These are phyloP conservation scores for Obelidium mucronatum DNA, from an alignment of 192 early-diverging fungal species.

Conservation along the genomic window DNA sequence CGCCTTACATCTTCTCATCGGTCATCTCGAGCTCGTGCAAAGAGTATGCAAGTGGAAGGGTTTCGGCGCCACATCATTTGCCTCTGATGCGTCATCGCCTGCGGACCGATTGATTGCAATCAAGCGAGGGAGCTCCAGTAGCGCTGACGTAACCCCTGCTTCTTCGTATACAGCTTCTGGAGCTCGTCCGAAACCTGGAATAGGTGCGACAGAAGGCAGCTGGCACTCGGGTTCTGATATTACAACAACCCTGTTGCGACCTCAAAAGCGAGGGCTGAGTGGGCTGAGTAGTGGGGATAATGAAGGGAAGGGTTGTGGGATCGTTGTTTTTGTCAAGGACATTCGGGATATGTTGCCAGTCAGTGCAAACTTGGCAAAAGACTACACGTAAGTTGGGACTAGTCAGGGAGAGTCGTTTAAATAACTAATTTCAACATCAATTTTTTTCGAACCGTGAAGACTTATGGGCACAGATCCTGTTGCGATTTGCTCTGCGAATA, in stretches of 20 bases:
- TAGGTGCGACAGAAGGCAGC: not conserved
- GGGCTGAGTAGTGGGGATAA: not conserved
- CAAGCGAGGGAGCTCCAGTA: not conserved
- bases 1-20: not conserved
- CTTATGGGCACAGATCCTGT: slow-evolving; percentile 21
- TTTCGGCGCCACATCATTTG: not conserved
- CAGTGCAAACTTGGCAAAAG: slow-evolving; percentile 17
- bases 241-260: not conserved
- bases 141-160: not conserved
- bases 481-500: slow-evolving; percentile 23
- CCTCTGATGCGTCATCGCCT: not conserved
- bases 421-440: too few species aligned
- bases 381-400: slow-evolving; percentile 15
- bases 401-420: not conserved
- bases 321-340: slow-evolving; percentile 24
- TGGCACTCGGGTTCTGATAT: not conserved
- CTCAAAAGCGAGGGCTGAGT: not conserved
- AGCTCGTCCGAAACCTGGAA: not conserved
- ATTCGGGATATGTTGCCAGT: slow-evolving; percentile 22
- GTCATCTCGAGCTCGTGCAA: not conserved
- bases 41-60: not conserved
- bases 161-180: slow-evolving; percentile 16
- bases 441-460: too few species aligned
- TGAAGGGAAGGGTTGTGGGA: not conserved
- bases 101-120: not conserved